Evolutionary conservation across 1,284 basidiomycete species (phyloP).

Genomic region (Moesziomyces antarcticus): DNA sequence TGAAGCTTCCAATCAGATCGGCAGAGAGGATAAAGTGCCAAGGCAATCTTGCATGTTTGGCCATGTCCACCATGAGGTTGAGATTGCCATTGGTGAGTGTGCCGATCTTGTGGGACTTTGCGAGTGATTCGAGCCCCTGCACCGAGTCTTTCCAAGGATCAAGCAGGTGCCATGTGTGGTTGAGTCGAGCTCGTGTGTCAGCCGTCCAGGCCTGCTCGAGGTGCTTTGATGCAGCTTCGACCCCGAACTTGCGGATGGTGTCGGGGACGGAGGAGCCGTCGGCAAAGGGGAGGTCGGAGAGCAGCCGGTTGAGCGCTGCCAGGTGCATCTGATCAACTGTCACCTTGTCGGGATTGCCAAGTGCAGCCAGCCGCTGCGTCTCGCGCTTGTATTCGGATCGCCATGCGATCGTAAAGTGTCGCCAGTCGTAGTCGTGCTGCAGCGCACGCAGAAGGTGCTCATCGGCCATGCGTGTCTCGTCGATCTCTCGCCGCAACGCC

Average conservation of each 20-base stretch:
- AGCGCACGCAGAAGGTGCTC: not conserved
- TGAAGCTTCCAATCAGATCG: constrained; percentile 31
- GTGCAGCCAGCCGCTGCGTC: constrained; percentile 18
- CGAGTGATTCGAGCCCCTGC: not conserved
- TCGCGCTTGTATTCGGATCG: constrained; percentile 25
- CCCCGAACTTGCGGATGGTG: not conserved
- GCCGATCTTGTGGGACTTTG: constrained; percentile 13
- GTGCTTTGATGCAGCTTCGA: constrained; percentile 10
- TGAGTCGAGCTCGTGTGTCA: constrained; percentile 19
- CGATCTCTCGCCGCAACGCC: constrained; percentile 18
- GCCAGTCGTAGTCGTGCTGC: constrained; percentile 32
- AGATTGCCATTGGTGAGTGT: constrained; percentile 39
- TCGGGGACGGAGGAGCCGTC: not conserved
- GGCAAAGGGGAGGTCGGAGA: constrained; percentile 14
- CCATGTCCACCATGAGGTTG: constrained; percentile 40
- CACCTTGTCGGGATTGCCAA: constrained; percentile 30
- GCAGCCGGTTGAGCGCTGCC: constrained; percentile 17
- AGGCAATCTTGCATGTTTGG: constrained; percentile 17
- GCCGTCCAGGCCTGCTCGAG: constrained; percentile 20
- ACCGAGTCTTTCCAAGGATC: constrained; percentile 37
- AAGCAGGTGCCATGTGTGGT: constrained; percentile 31
- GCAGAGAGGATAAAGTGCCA: constrained; percentile 41
- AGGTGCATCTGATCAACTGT: constrained; percentile 45
- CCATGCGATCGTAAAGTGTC: constrained; percentile 29
- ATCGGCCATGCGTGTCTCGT: constrained; percentile 3